Base-by-base conservation (phyloP, 441 rosid species). In the Kokia cookei region DNA sequence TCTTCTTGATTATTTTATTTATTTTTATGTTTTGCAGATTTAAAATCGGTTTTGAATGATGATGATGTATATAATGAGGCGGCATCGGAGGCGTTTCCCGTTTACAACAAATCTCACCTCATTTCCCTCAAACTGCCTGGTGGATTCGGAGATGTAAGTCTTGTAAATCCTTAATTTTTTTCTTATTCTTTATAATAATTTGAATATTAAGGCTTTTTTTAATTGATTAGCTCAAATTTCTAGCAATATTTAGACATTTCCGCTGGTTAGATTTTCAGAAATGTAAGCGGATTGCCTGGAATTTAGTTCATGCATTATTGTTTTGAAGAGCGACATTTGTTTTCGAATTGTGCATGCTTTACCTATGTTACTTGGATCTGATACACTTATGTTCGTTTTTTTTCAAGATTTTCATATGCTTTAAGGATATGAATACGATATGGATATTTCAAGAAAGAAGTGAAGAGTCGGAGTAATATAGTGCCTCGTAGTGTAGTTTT, bases 51-150 rank as follows among this genome's bases (percentile, higher is more conserved):
- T 76, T 76, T 96, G 81, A 84, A 84, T 58, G 91, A 90, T 73
- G 97, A 91, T 15, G 74, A 73, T 60, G 91, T 89, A 37, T 93
- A 87, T 73, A 78, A 85, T 7, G 97, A 89, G 73, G 97, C 97
- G 17, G 94, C 94, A n/a, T 75, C 78, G 54, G 97, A 93, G 71
- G 93, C 97, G 19, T 96, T 93, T 78, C 93, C 98, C 42, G 61
- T 85, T 12, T 96, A 91, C 79, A 93, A 93, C 80, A 93, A 96
- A 79, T 82, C 92, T 82, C 98, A 96, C 80, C 71, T 96, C 93
- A 89, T 96, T 81, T 88, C 84, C 86, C 96, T 96, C 65, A 90
- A 87, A 75, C 83, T 96, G 81, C 93, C 97, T 26, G 72, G 79
- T 50, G 61, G 87, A 43, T 76, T 79, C 35, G 97, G 93, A 50